A percentile compares a stretch with the other conserved stretches of the same genome.
phyloP scores from a whole-genome alignment of 2,329 filamentous ascomycete species.

The Nemania sp. region DNA sequence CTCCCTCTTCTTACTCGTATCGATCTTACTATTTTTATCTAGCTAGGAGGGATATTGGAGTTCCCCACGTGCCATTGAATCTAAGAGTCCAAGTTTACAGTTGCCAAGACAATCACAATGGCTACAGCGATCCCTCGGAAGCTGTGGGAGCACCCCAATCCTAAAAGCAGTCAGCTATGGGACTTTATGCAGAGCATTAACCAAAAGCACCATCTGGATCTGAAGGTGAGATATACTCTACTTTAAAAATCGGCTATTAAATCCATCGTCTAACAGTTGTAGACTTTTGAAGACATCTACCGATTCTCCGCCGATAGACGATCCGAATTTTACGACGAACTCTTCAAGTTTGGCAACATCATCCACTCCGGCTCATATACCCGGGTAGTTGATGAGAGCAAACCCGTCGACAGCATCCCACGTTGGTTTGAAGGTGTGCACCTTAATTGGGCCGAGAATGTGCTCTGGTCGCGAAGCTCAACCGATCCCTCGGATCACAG shows the following conservation, averaged over 20 bases:
- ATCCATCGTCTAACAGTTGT: constrained; percentile 12
- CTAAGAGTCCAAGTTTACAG: neutral
- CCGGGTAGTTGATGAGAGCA: constrained; percentile 68
- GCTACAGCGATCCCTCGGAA: constrained; percentile 54
- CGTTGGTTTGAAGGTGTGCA: constrained; percentile 76
- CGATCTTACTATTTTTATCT: neutral
- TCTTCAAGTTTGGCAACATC: constrained; percentile 63
- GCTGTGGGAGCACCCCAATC: constrained; percentile 70
- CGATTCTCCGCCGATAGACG: constrained; percentile 68
- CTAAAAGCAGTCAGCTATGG: constrained; percentile 67
- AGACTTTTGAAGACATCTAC: constrained; percentile 73
- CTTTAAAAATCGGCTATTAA: neutral
- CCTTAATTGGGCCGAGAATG: constrained; percentile 81
- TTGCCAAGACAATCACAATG: constrained; percentile 18
- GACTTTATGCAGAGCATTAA: constrained; percentile 70
- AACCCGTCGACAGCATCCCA: constrained; percentile 72
- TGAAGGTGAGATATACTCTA: constrained; percentile 57
- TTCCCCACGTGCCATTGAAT: neutral
- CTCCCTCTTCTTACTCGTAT: neutral
- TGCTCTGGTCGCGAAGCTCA: constrained; percentile 63
- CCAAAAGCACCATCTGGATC: constrained; percentile 54
- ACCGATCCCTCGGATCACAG: constrained; percentile 49
- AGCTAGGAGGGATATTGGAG: too few relatives aligned
- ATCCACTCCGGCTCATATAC: constrained; percentile 66
- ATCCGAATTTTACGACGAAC: constrained; percentile 66